Evolutionary conservation across 345 rosid genomes (phyloP), one percentile per base, ranked within the genome.

Genomic region (Salix suchowensis): DNA sequence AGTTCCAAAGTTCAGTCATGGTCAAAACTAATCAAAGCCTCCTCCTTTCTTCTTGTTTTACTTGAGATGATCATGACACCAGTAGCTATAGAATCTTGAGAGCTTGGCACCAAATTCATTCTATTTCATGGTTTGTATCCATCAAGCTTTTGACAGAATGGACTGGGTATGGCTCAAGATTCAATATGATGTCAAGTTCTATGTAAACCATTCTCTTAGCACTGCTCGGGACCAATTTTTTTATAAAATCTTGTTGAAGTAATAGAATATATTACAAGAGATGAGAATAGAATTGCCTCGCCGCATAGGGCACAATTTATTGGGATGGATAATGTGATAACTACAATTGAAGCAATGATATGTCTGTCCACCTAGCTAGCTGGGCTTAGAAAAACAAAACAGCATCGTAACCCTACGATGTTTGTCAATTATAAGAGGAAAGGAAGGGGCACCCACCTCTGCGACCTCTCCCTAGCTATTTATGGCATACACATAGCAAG

Each of bases 391-490:
- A 67, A 66, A 32, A 39, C 40, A 21, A 67, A 12, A 67, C 28
- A 26, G 1, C 6, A 19, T 2, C 32, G 34, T 42, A 24, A n/a
- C 52, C 8, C 44, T 21, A 60, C 10, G 14, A 42, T 68, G 71
- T 50, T 74, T 73, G 65, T 40, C 28, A 34, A 39, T 42, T 42
- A 2, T 55, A 62, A 74, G 74, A 61, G 77, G 62, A 74, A 65
- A 30, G 44, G 1, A 71, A 77, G 77, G 84, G 73, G 80, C 82
- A 69, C 34, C 70, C 54, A 50, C 34, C 58, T 19, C 62, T 55
- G 42, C 64, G 70, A 23, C 54, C 32, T 18, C 36, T 30, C 68
- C 54, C 68, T 67, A 39, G 52, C 65, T 18, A 44, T 36, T 36
- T 7, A 37, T 30, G 73, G 50, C 61, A 72, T 76, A 37, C n/a